Evolutionary conservation across 768 basidiomycete species (phyloP).

Genomic region (Russula vinacea): DNA sequence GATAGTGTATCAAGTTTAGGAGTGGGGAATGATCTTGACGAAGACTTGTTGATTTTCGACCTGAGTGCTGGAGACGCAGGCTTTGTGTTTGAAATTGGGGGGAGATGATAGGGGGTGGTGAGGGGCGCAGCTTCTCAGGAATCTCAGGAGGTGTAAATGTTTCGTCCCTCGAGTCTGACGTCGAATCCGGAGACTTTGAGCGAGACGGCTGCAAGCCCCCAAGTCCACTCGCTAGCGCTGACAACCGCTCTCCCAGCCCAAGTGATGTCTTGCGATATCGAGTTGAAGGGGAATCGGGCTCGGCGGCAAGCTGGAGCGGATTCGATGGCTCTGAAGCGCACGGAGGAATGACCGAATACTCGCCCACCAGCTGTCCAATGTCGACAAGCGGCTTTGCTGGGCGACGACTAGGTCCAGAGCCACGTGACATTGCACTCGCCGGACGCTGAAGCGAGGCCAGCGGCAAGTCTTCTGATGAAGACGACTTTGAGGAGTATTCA

Average conservation of each 20-base stretch:
- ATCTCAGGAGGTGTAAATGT: constrained; percentile 25
- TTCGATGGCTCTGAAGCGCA: constrained; percentile 9
- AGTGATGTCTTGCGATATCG: constrained; percentile 25
- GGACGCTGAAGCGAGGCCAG: constrained; percentile 63
- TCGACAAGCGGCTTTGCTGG: constrained; percentile 48
- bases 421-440: constrained; percentile 49
- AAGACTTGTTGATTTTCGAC: constrained; percentile 19
- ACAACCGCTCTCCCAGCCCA: constrained; percentile 26
- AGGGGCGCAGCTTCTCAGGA: constrained; percentile 20
- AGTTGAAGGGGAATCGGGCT: not conserved
- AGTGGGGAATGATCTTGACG: not conserved
- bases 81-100: constrained; percentile 2
- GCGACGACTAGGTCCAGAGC: constrained; percentile 33
- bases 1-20: constrained; percentile 17
- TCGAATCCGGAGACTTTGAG: constrained; percentile 11
- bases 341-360: not conserved
- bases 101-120: constrained; percentile 27
- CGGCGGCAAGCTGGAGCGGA: not conserved
- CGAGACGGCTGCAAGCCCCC: constrained; percentile 17
- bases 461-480: constrained; percentile 58
- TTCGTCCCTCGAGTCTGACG: constrained; percentile 19
- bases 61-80: constrained; percentile 7
- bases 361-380: constrained; percentile 30
- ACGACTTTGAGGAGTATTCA: constrained; percentile 36
- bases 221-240: constrained; percentile 20